Evolutionary conservation across 805 yeast genomes (phyloP).

Genomic region (Crinitomyces ghanaensis): DNA sequence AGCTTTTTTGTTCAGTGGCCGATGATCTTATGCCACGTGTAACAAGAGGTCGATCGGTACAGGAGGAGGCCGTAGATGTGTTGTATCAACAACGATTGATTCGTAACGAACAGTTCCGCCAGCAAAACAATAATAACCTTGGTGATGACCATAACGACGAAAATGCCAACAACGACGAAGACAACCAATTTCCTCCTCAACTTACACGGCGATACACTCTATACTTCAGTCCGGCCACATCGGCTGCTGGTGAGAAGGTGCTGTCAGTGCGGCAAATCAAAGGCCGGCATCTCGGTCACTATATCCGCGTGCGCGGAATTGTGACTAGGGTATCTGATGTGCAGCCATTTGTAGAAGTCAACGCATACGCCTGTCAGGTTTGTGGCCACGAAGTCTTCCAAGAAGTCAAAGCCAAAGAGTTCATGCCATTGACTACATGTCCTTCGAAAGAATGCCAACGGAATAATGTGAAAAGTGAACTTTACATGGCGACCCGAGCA

Average conservation of each 20-base stretch:
- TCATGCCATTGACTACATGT: constrained; percentile 82
- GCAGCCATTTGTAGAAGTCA: constrained; percentile 81
- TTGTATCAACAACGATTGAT: constrained; percentile 81
- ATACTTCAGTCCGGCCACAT: constrained; percentile 72
- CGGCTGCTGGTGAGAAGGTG: constrained; percentile 35
- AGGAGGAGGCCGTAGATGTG: constrained; percentile 87
- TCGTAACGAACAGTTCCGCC: constrained; percentile 62
- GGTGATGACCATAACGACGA: constrained; percentile 31
- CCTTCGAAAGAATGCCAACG: constrained; percentile 66
- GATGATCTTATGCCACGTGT: constrained; percentile 83
- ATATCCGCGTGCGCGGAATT: constrained; percentile 86
- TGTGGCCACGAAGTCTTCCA: constrained; percentile 97
- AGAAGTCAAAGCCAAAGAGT: constrained; percentile 75
- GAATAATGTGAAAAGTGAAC: constrained; percentile 77
- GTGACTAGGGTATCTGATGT: constrained; percentile 94
- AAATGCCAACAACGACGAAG: constrained; percentile 14
- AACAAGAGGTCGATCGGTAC: constrained; percentile 64
- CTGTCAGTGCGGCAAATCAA: constrained; percentile 83
- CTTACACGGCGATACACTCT: constrained; percentile 77
- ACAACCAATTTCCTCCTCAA: constrained; percentile 60
- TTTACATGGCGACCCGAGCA: constrained; percentile 89
- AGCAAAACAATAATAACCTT: constrained; percentile 34
- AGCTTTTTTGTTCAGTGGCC: constrained; percentile 59
- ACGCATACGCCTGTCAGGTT: constrained; percentile 93
- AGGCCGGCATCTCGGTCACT: constrained; percentile 73